Percentiles rank a stretch among this genome's conserved stretches.
Evolutionary conservation across 306 rosid genomes (phyloP).

Genomic region (Carpinus viminea): DNA sequence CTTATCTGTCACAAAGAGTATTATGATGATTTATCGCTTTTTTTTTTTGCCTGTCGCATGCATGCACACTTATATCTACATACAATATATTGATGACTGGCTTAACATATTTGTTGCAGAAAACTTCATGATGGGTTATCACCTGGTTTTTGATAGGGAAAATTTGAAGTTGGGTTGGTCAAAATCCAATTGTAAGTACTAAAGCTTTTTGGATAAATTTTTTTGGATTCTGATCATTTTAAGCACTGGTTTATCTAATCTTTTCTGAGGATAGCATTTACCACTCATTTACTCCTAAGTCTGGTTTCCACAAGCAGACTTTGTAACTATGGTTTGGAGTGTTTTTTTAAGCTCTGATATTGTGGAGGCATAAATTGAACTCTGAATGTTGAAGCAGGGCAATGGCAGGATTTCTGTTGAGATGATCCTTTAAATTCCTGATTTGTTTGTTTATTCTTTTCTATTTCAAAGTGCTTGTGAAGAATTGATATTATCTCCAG

Average conservation of each 20-base stretch:
- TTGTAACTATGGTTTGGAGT: not conserved
- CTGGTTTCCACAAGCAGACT: not conserved
- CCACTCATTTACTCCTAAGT: constrained; percentile 3
- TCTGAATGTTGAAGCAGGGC: not conserved
- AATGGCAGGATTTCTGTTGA: not conserved
- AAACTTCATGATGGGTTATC: constrained; percentile 57
- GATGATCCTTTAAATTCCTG: not conserved
- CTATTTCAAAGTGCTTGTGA: not conserved
- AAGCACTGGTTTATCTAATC: constrained; percentile 2
- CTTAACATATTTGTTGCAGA: constrained; percentile 44
- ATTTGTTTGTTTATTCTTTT: not conserved
- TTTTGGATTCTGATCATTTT: not conserved
- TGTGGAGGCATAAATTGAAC: not conserved
- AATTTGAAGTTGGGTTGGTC: constrained; percentile 63
- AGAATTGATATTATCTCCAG: not conserved
- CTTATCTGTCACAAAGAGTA: no score
- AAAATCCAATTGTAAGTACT: constrained; percentile 57
- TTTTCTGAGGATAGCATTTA: not conserved
- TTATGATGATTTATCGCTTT: no score
- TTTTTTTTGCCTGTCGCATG: not conserved
- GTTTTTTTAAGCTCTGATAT: not conserved
- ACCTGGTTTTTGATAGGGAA: constrained; percentile 60
- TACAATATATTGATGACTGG: constrained; percentile 14
- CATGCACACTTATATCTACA: not conserved
- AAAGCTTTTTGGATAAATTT: no score